Evolutionary conservation across 129 eudicot species (phyloP).

Genomic region (Solidago caesia): DNA sequence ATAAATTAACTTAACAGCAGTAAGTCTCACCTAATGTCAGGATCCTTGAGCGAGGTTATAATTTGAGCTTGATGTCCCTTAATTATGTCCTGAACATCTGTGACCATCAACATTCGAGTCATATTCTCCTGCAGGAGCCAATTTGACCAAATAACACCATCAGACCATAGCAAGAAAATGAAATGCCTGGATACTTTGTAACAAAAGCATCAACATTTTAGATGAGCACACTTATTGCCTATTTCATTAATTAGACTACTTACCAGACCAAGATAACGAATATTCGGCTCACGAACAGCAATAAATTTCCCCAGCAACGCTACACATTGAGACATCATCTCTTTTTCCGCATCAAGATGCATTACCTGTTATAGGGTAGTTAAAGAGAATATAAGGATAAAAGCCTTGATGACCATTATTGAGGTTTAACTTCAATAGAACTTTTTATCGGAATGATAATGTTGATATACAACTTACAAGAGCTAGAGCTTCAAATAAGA

Average conservation of each 20-base stretch:
- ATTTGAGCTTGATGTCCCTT: slow-evolving; percentile 98
- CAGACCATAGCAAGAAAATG: slow-evolving; percentile 23
- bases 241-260: slow-evolving; percentile 28
- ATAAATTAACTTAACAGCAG: slow-evolving; percentile 6
- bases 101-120: slow-evolving; percentile 98
- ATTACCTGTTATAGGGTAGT: slow-evolving; percentile 55
- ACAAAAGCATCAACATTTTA: too few relatives aligned
- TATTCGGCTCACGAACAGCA: slow-evolving; percentile 97
- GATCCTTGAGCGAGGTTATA: slow-evolving; percentile 91
- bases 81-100: slow-evolving; percentile 91
- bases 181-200: background rate
- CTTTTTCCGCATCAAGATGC: slow-evolving; percentile 99
- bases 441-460: background rate
- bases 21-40: slow-evolving; percentile 83
- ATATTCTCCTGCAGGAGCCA: slow-evolving; percentile 80
- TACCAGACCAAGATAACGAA: slow-evolving; percentile 97
- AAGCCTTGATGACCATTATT: slow-evolving; percentile 14
- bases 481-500: slow-evolving; percentile 97
- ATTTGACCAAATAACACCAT: slow-evolving; percentile 27
- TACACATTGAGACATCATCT: slow-evolving; percentile 99
- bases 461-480: slow-evolving; percentile 56
- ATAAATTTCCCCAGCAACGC: slow-evolving; percentile 97
- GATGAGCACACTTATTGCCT: background rate
- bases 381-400: slow-evolving; percentile 10
- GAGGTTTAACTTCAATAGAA: slow-evolving; percentile 11